Evolutionary conservation across 805 yeast species (phyloP), one percentile per base, ranked within the genome.

Genomic region (Clavispora santaluciae): DNA sequence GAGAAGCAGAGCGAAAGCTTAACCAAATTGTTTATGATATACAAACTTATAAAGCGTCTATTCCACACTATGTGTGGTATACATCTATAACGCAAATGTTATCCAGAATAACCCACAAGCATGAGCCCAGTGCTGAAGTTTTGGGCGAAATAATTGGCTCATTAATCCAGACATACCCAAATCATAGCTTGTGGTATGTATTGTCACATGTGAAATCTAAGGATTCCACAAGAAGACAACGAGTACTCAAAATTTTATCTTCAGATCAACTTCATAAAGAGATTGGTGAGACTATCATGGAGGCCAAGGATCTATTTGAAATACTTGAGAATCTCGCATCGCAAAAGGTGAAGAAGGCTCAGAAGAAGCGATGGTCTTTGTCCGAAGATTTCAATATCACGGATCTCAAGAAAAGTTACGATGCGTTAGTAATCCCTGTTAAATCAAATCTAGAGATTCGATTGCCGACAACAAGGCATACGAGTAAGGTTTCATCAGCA

Each of bases 111-210:
- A 68, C 78, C 1, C 93, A 86, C 52, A 65, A 73, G 1, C 81
- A 83, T 47, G 60, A 63, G 2, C 66, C 69, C 0, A 79, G 93
- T 0, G 75, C 72, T 22, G 72, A 70, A 1, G 61, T 81, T 16
- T 69, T 93, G 12, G 60, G 74, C 39, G 61, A 66, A n/a, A 76
- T 91, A 17, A 65, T 90, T 9, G 64, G 75, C 11, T 63, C 69
- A 11, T 71, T 91, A 10, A 70, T 83, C 0, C 62, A 64, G 22
- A 69, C 75, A 18, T 93, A 88, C 57, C 96, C 97, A 0, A 75
- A 78, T 13, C 91, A 87, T 45, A 79, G 90, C 16, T 65, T 93
- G n/a, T 93, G 97, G 95, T 78, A 83, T 9, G 78, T 86, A 1
- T 66, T 85, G 29, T 82, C 91, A 0, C 82, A 86, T 48, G 65